Evolutionary conservation across 2,329 filamentous ascomycete genomes (phyloP), one percentile per base, ranked within the genome.

Genomic region (Diaporthe sp.): DNA sequence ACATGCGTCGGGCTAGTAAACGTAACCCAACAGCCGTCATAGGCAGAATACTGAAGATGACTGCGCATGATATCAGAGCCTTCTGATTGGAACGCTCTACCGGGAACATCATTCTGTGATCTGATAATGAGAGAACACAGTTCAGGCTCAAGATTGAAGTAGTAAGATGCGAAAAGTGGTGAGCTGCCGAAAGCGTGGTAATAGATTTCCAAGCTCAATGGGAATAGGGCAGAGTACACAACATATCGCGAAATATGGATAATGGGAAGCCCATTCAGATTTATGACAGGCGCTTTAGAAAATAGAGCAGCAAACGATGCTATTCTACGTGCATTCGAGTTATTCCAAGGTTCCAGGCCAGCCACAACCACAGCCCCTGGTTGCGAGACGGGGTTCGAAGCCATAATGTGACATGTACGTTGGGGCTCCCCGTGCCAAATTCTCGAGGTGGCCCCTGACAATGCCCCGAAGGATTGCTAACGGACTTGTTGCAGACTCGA

Each of bases 1-100:
- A 57, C 22, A 57, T 57, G 22, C 67, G 51, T 22, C 39, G 20
- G 34, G 67, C 67, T 20, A 57, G 31, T 10, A 71, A 28, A 15
- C 51, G 77, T 88, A 89, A 17, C n/a, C 67, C 67, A 22, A 71
- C 67, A 47, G 72, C 63, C 34, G 22, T 74, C 37, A 25, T 71
- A 28, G 63, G 67, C 8, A 57, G 37, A 15, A 71, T 47, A 22
- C 67, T 44, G 31, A 71, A 71, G 9, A 71, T 44, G 20, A 71
- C 39, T 4, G 67, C 67, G 13, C 67, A 71, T 57, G n/a, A 44
- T 44, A 71, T 57, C 51, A 57, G 39, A 44, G 67, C 34, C 31
- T 20, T 57, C 39, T 57, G 37, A 20, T 71, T 39, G 37, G 67
- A 25, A 12, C 67, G 37, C 37, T 57, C 67, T 15, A 71, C 67